phyloP scores from a whole-genome alignment of 805 yeast genomes.

The Wickerhamiella australiensis region DNA sequence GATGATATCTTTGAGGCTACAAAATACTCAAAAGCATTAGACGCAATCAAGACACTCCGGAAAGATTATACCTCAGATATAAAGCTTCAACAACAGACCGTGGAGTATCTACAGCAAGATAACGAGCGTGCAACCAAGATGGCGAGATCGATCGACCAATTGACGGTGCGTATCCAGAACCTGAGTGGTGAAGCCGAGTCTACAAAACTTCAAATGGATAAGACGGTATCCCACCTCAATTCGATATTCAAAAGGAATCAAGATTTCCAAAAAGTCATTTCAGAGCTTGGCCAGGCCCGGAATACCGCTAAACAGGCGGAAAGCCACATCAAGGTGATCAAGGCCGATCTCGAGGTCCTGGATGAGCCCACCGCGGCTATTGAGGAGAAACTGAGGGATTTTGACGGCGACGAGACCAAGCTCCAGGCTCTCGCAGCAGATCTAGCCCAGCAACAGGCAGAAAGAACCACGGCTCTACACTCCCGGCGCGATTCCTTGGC shows the following conservation, averaged over 20 bases:
- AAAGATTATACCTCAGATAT: conserved; percentile 71
- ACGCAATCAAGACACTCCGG: conserved; percentile 57
- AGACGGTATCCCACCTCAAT: conserved; percentile 47
- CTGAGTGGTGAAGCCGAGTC: conserved; percentile 39
- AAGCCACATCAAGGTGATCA: conserved; percentile 43
- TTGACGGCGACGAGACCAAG: conserved; percentile 5
- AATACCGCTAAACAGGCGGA: conserved; percentile 36
- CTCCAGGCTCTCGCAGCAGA: conserved; percentile 3
- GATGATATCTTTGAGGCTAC: conserved; percentile 95
- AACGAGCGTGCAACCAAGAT: conserved; percentile 57
- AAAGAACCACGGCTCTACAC: background rate
- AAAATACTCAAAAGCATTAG: conserved; percentile 82
- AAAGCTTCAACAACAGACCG: conserved; percentile 64
- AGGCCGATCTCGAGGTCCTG: conserved; percentile 36
- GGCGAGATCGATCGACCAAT: conserved; percentile 34
- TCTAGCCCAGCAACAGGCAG: background rate
- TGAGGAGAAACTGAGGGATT: conserved; percentile 29
- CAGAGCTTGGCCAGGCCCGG: conserved; percentile 46
- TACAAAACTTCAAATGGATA: conserved; percentile 40
- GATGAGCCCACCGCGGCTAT: conserved; percentile 21
- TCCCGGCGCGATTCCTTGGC: background rate
- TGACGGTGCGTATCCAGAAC: conserved; percentile 35
- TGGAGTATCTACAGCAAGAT: conserved; percentile 62
- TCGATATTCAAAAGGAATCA: conserved; percentile 62
- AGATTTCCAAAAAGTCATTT: conserved; percentile 61